phyloP scores from a whole-genome alignment of 1,284 basidiomycete species.

The Papiliotrema fonsecae region DNA sequence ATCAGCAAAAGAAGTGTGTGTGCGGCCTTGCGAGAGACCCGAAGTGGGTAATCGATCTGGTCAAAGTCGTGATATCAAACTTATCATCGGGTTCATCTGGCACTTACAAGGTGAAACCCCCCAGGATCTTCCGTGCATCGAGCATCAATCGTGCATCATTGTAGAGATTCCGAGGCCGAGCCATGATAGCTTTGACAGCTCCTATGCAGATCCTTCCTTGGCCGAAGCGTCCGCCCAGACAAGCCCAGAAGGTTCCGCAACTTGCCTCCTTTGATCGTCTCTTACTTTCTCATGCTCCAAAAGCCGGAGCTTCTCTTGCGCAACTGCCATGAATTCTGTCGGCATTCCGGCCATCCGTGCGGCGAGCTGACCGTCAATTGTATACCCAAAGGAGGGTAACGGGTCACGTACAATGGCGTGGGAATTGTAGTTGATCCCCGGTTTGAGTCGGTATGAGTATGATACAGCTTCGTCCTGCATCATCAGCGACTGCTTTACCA shows the following conservation, averaged over 20 bases:
- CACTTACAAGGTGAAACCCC: no score
- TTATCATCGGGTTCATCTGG: no score
- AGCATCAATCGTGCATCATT: no score
- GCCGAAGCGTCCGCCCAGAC: neutral
- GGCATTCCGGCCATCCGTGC: conserved; percentile 8
- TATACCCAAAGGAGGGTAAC: no score
- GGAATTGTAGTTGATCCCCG: conserved; percentile 84
- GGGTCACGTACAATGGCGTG: conserved; percentile 70
- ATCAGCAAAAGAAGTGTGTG: no score
- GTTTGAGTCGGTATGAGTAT: conserved; percentile 74
- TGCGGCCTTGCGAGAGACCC: no score
- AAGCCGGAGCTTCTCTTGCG: neutral
- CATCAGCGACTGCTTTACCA: neutral
- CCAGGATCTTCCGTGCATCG: no score
- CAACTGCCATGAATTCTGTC: neutral
- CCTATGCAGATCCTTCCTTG: no score
- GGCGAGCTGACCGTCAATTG: no score
- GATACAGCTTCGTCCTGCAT: conserved; percentile 63
- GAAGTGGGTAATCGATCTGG: no score
- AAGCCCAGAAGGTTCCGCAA: neutral
- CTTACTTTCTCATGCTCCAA: neutral
- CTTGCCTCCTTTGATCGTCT: neutral
- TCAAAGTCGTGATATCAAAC: no score
- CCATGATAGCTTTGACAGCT: neutral
- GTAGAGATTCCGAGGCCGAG: no score